Evolutionary conservation across 352 stramenopile species (phyloP), one percentile per base, ranked within the genome.

Genomic region (Lagenidium giganteum): DNA sequence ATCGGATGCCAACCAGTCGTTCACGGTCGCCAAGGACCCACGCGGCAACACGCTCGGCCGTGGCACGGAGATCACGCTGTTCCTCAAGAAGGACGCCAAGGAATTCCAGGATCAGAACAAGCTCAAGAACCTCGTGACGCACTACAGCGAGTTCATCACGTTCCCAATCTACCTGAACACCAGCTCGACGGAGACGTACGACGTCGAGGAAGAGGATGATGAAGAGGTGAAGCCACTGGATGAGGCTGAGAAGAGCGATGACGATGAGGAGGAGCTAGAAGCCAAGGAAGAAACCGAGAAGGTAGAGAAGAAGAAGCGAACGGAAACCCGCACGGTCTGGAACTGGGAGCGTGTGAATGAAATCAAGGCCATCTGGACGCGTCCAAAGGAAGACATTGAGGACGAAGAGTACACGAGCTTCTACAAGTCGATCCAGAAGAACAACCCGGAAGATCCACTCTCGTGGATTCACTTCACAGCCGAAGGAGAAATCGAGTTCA

Each of bases 401-500:
- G 95, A 99, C 31, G 95, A 99, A 30, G 97, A 99, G 65, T 99
- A 99, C 83, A 81, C 96, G 66, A 95, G 89, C 38, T 99, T 99
- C 64, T 99, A 96, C 80, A 95, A 98, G 56, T 86, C 93, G 30
- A 70, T 99, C 36, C 74, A 92, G 27, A 98, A 98, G 67, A 62
- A 54, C 9, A 84, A 96, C 43, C 66, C 64, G 8, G 67, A 64
- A 23, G 85, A 98, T 41, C 86, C 95, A 23, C 59, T 94, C 30
- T 87, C 88, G n/a, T 99, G 96, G 96, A 98, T 95, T 27, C 97
- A 99, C 73, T 99, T 99, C 71, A 96, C 98, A 62, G 97, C 95
- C 13, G 97, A 99, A 74, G 97, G 97, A 51, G 97, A 99, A 57
- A 96, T 99, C 40, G 97, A 99, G 64, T 99, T 99, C 83, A 98